A percentile compares a stretch with the other conserved stretches of the same genome.
phyloP scores from a whole-genome alignment of 73 alveolate genomes.

The Paramecium octaurelia region DNA sequence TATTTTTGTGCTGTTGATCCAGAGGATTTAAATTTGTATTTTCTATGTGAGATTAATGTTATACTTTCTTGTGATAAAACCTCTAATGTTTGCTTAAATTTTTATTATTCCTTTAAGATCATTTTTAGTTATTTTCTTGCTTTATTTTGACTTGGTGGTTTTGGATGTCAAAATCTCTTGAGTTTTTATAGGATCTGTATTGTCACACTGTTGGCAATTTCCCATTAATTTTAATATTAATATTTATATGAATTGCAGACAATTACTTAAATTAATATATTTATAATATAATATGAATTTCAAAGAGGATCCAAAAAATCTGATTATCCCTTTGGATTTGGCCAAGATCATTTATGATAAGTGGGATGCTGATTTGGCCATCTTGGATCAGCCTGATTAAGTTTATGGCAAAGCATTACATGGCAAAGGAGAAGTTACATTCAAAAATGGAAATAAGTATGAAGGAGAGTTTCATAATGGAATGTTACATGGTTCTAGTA shows the following conservation, averaged over 20 bases:
- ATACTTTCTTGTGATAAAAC: neutral
- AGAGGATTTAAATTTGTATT: neutral
- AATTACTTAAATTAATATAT: neutral
- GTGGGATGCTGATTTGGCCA: constrained; percentile 63
- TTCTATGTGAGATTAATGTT: neutral
- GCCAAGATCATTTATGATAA: constrained; percentile 55
- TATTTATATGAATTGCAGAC: neutral
- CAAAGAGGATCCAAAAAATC: constrained; percentile 58
- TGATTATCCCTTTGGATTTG: constrained; percentile 53
- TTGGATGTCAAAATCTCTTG: neutral
- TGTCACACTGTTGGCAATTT: neutral
- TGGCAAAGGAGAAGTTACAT: constrained; percentile 58
- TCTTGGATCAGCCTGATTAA: constrained; percentile 58
- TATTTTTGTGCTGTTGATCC: neutral
- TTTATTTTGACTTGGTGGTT: neutral
- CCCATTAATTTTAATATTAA: neutral
- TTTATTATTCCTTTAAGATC: neutral
- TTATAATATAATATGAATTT: constrained; percentile 6
- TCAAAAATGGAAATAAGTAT: constrained; percentile 60
- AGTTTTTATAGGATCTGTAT: neutral
- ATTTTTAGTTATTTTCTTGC: neutral
- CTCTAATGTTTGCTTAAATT: neutral
- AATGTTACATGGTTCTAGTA: constrained; percentile 58
- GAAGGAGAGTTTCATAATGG: constrained; percentile 63
- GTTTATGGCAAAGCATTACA: constrained; percentile 65